Conservation (phyloP, 345 rosid species). For the Camelina laxa region DNA sequence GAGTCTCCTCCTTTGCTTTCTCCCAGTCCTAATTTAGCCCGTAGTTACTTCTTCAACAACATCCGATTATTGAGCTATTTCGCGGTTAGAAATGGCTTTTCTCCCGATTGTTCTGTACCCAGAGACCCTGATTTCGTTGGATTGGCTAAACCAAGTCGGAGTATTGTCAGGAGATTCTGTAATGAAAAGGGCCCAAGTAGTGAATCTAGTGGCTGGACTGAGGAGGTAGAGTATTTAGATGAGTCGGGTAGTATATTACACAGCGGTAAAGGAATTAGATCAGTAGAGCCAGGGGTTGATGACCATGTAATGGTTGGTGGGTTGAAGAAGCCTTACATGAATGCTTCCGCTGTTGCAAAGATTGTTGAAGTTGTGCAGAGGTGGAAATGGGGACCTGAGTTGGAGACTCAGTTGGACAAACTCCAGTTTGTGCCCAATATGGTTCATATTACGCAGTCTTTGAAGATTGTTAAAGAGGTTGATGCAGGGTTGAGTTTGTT, state of each 20-base stretch:
- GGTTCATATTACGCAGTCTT: conserved; percentile 76
- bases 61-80: conserved; percentile 31
- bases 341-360: conserved; percentile 83
- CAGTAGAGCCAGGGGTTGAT: conserved; percentile 85
- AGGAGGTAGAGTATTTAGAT: conserved; percentile 87
- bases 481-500: conserved; percentile 80
- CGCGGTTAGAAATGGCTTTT: conserved; percentile 36
- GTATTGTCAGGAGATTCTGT: conserved; percentile 55
- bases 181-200: conserved; percentile 44
- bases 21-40: conserved; percentile 32
- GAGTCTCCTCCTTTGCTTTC: conserved; percentile 36
- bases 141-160: conserved; percentile 23
- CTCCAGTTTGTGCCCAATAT: conserved; percentile 84
- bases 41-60: conserved; percentile 18
- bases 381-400: conserved; percentile 99
- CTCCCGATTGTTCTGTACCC: conserved; percentile 22
- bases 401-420: conserved; percentile 83
- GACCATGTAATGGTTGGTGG: conserved; percentile 89
- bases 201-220: conserved; percentile 71
- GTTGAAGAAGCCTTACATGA: conserved; percentile 75
- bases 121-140: conserved; percentile 35
- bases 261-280: conserved; percentile 83
- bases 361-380: conserved; percentile 87
- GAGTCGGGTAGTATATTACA: conserved; percentile 84
- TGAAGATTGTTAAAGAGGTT: conserved; percentile 66